Conservation (phyloP, 2,329 filamentous ascomycete species). For the Neonectria faginata region DNA sequence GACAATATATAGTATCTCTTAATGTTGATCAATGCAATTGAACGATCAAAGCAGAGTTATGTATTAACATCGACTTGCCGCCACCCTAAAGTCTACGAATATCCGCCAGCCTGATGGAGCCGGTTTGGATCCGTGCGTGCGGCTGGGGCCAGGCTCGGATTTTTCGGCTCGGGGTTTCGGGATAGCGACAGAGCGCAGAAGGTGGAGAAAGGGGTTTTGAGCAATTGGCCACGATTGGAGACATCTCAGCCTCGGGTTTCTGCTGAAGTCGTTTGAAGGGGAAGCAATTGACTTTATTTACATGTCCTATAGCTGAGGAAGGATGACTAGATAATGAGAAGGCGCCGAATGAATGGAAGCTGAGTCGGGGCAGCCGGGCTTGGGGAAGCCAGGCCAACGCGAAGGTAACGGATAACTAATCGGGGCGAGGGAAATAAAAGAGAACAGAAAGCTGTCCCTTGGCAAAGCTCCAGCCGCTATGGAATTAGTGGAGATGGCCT, state of each 20-base stretch:
- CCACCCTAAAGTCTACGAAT: background rate
- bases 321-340: background rate
- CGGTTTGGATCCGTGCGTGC: constrained; percentile 2
- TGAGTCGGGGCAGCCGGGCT: constrained; percentile 24
- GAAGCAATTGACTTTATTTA: background rate
- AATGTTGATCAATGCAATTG: background rate
- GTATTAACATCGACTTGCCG: background rate
- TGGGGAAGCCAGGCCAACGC: constrained; percentile 7
- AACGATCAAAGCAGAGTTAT: background rate
- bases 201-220: background rate
- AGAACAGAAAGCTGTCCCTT: constrained; percentile 20
- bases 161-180: constrained; percentile 43
- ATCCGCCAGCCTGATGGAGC: background rate
- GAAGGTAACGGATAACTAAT: background rate
- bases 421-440: constrained; percentile 14
- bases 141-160: constrained; percentile 26
- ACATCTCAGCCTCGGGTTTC: background rate
- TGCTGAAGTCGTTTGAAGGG: background rate
- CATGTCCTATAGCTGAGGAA: background rate
- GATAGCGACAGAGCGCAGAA: constrained; percentile 4
- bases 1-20: background rate
- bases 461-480: too few species aligned
- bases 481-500: constrained; percentile 8
- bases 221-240: background rate
- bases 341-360: background rate